phyloP scores from a whole-genome alignment of 345 rosid genomes.

The Microthlaspi erraticum region DNA sequence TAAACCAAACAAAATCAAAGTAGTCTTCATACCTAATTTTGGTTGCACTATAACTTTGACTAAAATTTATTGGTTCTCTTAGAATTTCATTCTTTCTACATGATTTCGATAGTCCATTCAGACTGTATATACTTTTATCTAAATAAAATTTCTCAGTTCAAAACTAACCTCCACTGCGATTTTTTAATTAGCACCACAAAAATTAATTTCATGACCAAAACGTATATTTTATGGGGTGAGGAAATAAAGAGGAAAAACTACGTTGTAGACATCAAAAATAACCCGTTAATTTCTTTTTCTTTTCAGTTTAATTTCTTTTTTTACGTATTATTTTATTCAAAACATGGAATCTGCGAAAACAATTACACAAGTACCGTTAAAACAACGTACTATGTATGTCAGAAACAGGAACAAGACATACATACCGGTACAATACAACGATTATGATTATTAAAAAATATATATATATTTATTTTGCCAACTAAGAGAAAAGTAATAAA shows the following conservation, averaged over 20 bases:
- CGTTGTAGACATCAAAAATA: too few relatives aligned
- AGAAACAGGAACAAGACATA: constrained; percentile 35
- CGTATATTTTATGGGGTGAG: too few relatives aligned
- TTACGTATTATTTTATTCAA: constrained; percentile 13
- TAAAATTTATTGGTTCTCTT: neutral
- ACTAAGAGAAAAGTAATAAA: constrained; percentile 22
- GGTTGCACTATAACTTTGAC: constrained; percentile 11
- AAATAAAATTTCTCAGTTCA: neutral
- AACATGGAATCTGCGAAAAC: constrained; percentile 37
- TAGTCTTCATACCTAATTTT: constrained; percentile 3
- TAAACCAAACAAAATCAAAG: constrained; percentile 9
- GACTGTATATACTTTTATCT: neutral
- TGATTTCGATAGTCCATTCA: neutral
- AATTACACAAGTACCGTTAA: constrained; percentile 41
- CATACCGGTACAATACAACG: constrained; percentile 27
- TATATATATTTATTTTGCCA: constrained; percentile 2
- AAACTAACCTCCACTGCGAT: neutral
- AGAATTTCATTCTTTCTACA: neutral
- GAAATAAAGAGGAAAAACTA: too few relatives aligned
- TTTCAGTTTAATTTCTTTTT: neutral
- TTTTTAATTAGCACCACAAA: too few relatives aligned
- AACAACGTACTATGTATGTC: constrained; percentile 21
- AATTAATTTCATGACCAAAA: too few relatives aligned
- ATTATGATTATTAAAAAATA: constrained; percentile 3
- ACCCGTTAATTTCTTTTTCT: too few relatives aligned